phyloP scores from a whole-genome alignment of 306 rosid species.

The Datisca glomerata region DNA sequence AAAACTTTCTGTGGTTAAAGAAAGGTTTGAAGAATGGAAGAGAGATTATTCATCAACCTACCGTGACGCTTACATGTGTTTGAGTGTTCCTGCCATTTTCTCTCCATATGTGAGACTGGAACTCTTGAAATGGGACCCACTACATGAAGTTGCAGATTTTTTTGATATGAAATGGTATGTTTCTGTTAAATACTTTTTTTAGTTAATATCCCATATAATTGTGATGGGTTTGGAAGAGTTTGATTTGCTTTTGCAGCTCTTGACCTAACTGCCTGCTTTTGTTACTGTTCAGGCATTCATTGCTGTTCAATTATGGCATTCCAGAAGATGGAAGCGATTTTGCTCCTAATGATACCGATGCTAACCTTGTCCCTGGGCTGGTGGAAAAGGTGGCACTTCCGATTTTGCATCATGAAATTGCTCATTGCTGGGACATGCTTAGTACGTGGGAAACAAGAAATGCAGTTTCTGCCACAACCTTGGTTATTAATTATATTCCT shows the following conservation, averaged over 20 bases:
- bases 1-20: slow-evolving; percentile 63
- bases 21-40: slow-evolving; percentile 86
- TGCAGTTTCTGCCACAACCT: slow-evolving; percentile 64
- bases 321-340: slow-evolving; percentile 52
- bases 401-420: slow-evolving; percentile 70
- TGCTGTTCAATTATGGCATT: slow-evolving; percentile 60
- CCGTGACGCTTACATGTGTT: slow-evolving; percentile 79
- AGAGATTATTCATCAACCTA: slow-evolving; percentile 53
- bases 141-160: slow-evolving; percentile 65
- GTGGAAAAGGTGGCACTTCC: slow-evolving; percentile 96
- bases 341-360: slow-evolving; percentile 66
- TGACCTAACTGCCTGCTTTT: background rate
- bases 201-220: background rate
- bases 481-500: slow-evolving; percentile 74
- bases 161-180: slow-evolving; percentile 78
- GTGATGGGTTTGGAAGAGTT: background rate
- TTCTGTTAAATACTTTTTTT: slow-evolving; percentile 9
- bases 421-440: slow-evolving; percentile 87
- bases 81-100: slow-evolving; percentile 76
- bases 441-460: slow-evolving; percentile 65
- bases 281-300: slow-evolving; percentile 48
- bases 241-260: background rate
- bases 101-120: slow-evolving; percentile 92
- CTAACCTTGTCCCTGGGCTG: slow-evolving; percentile 75
- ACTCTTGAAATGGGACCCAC: slow-evolving; percentile 96